Base-by-base conservation (phyloP, 78 protist species). In the Diacronema lutheri region DNA sequence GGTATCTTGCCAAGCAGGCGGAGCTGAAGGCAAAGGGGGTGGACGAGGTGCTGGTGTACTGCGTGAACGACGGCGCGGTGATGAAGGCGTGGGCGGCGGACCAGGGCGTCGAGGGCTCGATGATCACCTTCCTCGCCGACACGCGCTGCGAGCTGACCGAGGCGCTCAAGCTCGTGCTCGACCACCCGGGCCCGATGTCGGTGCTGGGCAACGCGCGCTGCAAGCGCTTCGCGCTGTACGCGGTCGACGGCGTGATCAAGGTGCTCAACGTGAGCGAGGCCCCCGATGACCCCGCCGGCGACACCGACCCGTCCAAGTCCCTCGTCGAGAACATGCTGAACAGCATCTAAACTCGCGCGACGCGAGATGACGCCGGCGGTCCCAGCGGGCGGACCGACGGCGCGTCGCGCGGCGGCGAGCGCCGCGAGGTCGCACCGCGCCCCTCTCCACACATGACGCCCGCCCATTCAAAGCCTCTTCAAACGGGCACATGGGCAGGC, bases 171-270 rank as follows among this genome's bases (percentile, higher is more conserved):
- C 10, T 38, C 50, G 46, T 9, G 76, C 9, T 38, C 50, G n/a
- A 13, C 6, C 26, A 4, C 26, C 50, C 55, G 1, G 55, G 76
- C 41, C 12, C n/a, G 26, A 19, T 1, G 76, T 2, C 0, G 26
- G 76, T 4, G 9, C 41, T 38, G 33, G 76, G 76, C 41, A 23
- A 9, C 46, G 13, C 0, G 76, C 76, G 76, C 16, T 68, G n/a
- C n/a, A 68, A 68, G 76, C 76, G 76, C 50, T 68, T 68, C 55
- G 76, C 76, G 25, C n/a, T 68, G 14, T 38, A 38, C 76, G 76
- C 29, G 13, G 76, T 38, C 19, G n/a, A 68, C n/a, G 76, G 76
- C 46, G 76, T 68, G 76, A 38, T 68, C 50, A 68, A 68, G 76
- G 16, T 9, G 16, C 50, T 44, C 50, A 7, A 3, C 16, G 50